Base-by-base conservation (phyloP, 148 eudicot species). In the Mesembryanthemum crystallinum region DNA sequence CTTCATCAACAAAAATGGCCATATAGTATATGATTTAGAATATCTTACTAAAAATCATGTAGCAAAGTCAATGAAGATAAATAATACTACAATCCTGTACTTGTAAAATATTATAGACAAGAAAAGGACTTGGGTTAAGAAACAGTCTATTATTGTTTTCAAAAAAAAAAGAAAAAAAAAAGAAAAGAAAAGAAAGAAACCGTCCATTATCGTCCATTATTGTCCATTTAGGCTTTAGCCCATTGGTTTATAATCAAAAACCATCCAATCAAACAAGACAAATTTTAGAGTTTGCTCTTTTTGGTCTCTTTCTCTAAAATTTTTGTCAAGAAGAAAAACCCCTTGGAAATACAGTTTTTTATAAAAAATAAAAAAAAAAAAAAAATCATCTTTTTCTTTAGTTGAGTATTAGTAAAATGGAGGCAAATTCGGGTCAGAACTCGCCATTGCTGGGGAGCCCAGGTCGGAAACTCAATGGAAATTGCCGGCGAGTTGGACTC, bases 371-470 rank as follows among this genome's bases (percentile, higher is more conserved):
- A n/a, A n/a, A n/a, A n/a, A n/a, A n/a, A 15, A 9, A 47, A 10
- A 47, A 47, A 9, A 47, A 47, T 2, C 13, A 47, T 47, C 13
- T 15, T 15, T n/a, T n/a, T n/a, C n/a, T n/a, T n/a, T n/a, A n/a
- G n/a, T n/a, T n/a, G n/a, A n/a, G n/a, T n/a, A 11, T 28, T 21
- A n/a, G 63, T n/a, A n/a, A n/a, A 79, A 82, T 80, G 82, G 82
- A 83, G 39, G 73, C 24, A 29, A 52, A 61, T 11, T 61, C 71
- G 32, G 82, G 76, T 12, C 76, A 74, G 15, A 81, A 71, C 42
- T 67, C 75, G 43, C 82, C 83, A 66, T 73, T 88, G 76, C 20
- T 84, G 35, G 72, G 54, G 39, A 64, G 81, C 47, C 72, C 63
- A 60, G 8, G n/a, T 28, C 54, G 71, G 43, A 74, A 69, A 75